These are phyloP conservation scores for Linnemannia hyalina DNA, from an alignment of 192 early-diverging fungal genomes.

Conservation along the genomic window DNA sequence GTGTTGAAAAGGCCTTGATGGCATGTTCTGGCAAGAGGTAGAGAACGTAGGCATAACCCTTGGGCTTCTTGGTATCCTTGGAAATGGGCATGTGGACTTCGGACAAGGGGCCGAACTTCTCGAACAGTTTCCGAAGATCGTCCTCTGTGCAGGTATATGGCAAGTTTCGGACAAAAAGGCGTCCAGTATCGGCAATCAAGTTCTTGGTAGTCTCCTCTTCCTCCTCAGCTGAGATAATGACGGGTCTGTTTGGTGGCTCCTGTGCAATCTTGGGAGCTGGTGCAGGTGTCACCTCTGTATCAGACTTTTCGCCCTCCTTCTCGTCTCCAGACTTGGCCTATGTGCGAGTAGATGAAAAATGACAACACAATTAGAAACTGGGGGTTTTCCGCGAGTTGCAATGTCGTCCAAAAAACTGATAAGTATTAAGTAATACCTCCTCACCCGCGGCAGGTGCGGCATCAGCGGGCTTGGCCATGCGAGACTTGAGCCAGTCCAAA, in stretches of 20 bases:
- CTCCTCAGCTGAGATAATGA: conserved; percentile 57
- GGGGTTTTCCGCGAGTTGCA: not conserved
- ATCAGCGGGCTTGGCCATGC: conserved; percentile 66
- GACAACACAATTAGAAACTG: not conserved
- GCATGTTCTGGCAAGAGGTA: conserved; percentile 95
- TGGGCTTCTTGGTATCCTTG: conserved; percentile 91
- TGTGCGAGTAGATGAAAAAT: not conserved
- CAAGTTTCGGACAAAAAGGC: conserved; percentile 94
- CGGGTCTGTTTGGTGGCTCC: conserved; percentile 48
- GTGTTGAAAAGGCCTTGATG: conserved; percentile 83
- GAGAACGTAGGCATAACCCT: conserved; percentile 93
- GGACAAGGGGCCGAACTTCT: conserved; percentile 89
- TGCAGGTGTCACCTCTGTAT: conserved; percentile 11
- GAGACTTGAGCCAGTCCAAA: conserved; percentile 76
- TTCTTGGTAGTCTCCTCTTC: conserved; percentile 63
- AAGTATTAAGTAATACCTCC: conserved; percentile 8
- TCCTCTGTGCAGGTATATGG: conserved; percentile 91
- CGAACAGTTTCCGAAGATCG: conserved; percentile 86
- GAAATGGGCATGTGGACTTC: conserved; percentile 97
- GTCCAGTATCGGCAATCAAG: conserved; percentile 93
- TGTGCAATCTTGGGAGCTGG: conserved; percentile 42
- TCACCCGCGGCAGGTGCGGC: conserved; percentile 8
- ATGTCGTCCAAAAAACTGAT: not conserved
- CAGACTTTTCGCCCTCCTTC: conserved; percentile 6
- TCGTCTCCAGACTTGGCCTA: conserved; percentile 36